These are phyloP conservation scores for Mycena belliarum DNA, from an alignment of 768 basidiomycete species.

Conservation along the genomic window DNA sequence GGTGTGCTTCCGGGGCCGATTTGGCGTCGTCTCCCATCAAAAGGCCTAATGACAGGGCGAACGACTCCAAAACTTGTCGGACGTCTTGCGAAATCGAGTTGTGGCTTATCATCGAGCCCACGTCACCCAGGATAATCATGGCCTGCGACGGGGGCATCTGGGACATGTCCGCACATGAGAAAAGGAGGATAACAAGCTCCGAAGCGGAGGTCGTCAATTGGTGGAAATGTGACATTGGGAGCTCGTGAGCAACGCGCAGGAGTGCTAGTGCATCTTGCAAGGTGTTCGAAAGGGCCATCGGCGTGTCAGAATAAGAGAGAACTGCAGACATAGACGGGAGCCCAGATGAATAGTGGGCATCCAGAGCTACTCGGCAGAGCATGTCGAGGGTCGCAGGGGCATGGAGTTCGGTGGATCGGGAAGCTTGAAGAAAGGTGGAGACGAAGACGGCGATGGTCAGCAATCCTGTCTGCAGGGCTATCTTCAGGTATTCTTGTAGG, in stretches of 20 bases:
- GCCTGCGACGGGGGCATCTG: slow-evolving; percentile 65
- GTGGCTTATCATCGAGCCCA: slow-evolving; percentile 54
- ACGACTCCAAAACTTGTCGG: slow-evolving; percentile 59
- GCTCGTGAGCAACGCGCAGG: slow-evolving; percentile 55
- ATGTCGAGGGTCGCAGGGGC: slow-evolving; percentile 66
- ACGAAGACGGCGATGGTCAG: slow-evolving; percentile 63
- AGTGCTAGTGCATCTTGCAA: slow-evolving; percentile 64
- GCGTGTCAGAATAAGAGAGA: slow-evolving; percentile 50
- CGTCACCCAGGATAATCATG: slow-evolving; percentile 48
- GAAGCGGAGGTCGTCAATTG: slow-evolving; percentile 59
- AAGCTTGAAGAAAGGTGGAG: slow-evolving; percentile 65
- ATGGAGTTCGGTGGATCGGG: slow-evolving; percentile 64
- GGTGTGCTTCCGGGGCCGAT: slow-evolving; percentile 67
- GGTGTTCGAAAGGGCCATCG: slow-evolving; percentile 50
- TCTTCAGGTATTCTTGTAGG: slow-evolving; percentile 65
- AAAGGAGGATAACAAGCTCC: slow-evolving; percentile 61
- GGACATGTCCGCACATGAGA: slow-evolving; percentile 64
- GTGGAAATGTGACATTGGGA: slow-evolving; percentile 60
- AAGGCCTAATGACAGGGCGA: slow-evolving; percentile 58
- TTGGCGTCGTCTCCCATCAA: slow-evolving; percentile 71
- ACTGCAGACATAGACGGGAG: slow-evolving; percentile 55
- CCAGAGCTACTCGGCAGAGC: slow-evolving; percentile 66
- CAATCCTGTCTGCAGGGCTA: slow-evolving; percentile 56
- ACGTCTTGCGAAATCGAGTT: slow-evolving; percentile 53
- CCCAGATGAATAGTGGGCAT: slow-evolving; percentile 62